Conservation (phyloP, 768 basidiomycete genomes). For the Sporobolomyces pararoseus region DNA sequence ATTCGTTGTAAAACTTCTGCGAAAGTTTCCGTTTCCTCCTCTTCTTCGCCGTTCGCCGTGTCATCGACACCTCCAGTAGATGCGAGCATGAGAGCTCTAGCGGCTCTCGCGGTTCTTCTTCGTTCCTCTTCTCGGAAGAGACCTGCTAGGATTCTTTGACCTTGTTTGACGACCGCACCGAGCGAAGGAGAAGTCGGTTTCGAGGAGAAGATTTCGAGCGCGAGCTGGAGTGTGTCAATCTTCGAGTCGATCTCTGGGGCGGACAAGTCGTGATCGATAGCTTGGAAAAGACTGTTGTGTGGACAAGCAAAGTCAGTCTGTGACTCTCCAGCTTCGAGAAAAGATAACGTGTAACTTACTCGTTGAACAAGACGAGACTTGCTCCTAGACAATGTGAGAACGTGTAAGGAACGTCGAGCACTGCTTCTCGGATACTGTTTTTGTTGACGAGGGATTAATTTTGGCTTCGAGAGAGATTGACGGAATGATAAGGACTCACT, state of each 20-base stretch:
- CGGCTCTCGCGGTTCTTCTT: slow-evolving; percentile 22
- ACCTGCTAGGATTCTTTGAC: slow-evolving; percentile 28
- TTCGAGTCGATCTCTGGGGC: slow-evolving; percentile 37
- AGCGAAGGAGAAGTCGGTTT: slow-evolving; percentile 23
- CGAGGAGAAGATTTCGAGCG: slow-evolving; percentile 38
- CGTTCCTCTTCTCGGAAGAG: slow-evolving; percentile 40
- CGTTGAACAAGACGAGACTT: slow-evolving; percentile 38
- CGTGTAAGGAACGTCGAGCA: slow-evolving; percentile 35
- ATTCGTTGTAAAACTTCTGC: slow-evolving; percentile 39
- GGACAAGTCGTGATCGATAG: slow-evolving; percentile 39
- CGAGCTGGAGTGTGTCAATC: slow-evolving; percentile 35
- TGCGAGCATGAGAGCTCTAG: slow-evolving; percentile 24
- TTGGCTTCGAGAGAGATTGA: neutral
- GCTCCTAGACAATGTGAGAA: slow-evolving; percentile 41
- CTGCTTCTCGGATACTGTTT: slow-evolving; percentile 28
- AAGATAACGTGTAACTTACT: no score
- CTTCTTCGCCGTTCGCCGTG: neutral
- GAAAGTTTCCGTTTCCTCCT: slow-evolving; percentile 36
- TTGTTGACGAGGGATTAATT: neutral
- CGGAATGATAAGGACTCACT: neutral
- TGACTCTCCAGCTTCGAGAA: no score
- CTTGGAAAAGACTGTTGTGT: slow-evolving; percentile 43
- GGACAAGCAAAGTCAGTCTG: no score
- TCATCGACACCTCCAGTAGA: slow-evolving; percentile 4
- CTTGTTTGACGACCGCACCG: slow-evolving; percentile 25